Evolutionary conservation across 257 asterid genomes (phyloP).

Genomic region (Pogostemon cablin): DNA sequence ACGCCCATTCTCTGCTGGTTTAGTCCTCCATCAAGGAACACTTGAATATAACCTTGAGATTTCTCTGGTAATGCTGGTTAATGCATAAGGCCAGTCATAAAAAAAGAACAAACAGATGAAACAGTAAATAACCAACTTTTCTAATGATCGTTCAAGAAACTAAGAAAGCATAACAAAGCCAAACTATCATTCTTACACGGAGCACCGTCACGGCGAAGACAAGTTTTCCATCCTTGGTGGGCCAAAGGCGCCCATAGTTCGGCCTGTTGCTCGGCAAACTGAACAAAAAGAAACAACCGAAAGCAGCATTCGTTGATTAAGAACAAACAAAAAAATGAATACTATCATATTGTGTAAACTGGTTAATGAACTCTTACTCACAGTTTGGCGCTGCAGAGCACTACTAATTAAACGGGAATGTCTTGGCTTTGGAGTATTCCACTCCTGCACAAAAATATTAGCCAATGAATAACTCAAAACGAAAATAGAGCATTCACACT

Average conservation of each 20-base stretch:
- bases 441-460: conserved; percentile 51
- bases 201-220: conserved; percentile 36
- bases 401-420: conserved; percentile 70
- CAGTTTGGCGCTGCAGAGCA: conserved; percentile 76
- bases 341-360: background rate
- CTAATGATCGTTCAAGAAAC: background rate
- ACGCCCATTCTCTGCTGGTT: conserved; percentile 99
- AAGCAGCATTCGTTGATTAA: background rate
- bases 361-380: conserved; percentile 52
- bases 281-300: conserved; percentile 26
- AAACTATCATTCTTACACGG: conserved; percentile 50
- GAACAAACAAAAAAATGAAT: background rate
- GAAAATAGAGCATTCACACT: background rate
- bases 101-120: background rate
- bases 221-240: conserved; percentile 73
- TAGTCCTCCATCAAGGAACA: conserved; percentile 97
- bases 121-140: background rate
- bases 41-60: conserved; percentile 84
- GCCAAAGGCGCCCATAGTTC: conserved; percentile 78
- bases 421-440: conserved; percentile 75
- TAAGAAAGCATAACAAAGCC: background rate
- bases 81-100: background rate
- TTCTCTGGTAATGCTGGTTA: conserved; percentile 63
- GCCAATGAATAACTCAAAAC: conserved; percentile 10
- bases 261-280: conserved; percentile 57